Percentiles rank a stretch among this genome's conserved stretches.
Evolutionary conservation across 2,329 filamentous ascomycete species (phyloP).

Genomic region (Penicillium digitatum): DNA sequence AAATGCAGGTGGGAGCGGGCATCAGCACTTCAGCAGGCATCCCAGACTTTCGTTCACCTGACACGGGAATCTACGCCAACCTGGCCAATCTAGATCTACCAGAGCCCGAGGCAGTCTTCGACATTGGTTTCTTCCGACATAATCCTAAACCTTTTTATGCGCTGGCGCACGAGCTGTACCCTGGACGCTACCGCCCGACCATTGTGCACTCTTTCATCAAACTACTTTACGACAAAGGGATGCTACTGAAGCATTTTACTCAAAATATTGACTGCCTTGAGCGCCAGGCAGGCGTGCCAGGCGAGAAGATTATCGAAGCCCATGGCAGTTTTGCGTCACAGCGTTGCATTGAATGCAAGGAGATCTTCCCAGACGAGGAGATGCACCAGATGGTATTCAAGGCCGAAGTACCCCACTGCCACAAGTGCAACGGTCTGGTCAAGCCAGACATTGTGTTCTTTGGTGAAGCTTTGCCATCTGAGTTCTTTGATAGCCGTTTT

Average conservation of each 20-base stretch:
- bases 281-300: conserved; percentile 76
- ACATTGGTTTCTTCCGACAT: conserved; percentile 79
- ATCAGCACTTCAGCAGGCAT: conserved; percentile 61
- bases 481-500: conserved; percentile 59
- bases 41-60: conserved; percentile 90
- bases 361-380: conserved; percentile 63
- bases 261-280: conserved; percentile 98
- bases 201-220: conserved; percentile 85
- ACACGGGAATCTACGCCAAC: conserved; percentile 91
- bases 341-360: conserved; percentile 83
- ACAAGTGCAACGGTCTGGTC: conserved; percentile 69
- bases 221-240: conserved; percentile 71
- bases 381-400: conserved; percentile 68
- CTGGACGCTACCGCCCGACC: conserved; percentile 82
- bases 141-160: conserved; percentile 90
- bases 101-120: conserved; percentile 88
- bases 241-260: conserved; percentile 83
- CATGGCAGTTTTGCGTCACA: conserved; percentile 93
- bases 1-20: conserved; percentile 68
- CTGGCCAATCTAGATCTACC: conserved; percentile 80
- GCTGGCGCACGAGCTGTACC: conserved; percentile 86
- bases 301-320: conserved; percentile 79
- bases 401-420: conserved; percentile 68
- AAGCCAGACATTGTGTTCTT: conserved; percentile 97
- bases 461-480: conserved; percentile 65